Conservation (phyloP, 2,329 filamentous ascomycete species). For the Aspergillus texensis region DNA sequence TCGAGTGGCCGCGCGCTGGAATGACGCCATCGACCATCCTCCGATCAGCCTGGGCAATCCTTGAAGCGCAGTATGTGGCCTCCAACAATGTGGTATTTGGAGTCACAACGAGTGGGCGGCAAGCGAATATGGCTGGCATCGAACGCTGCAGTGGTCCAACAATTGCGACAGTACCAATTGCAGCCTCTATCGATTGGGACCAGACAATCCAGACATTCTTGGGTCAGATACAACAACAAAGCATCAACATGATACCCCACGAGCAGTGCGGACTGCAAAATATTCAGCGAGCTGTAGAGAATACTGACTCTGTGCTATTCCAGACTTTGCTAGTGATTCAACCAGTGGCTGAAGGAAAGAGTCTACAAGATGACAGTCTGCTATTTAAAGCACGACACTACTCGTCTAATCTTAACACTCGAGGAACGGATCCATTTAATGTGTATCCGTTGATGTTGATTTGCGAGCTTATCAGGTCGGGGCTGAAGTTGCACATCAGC, state of each 20-base stretch:
- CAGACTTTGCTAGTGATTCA: conserved; percentile 9
- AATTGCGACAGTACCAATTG: conserved; percentile 9
- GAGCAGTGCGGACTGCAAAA: conserved; percentile 7
- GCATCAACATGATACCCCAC: background rate
- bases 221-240: conserved; percentile 1
- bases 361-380: background rate
- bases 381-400: background rate
- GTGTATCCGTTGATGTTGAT: conserved; percentile 2
- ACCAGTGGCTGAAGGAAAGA: background rate
- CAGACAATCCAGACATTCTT: background rate
- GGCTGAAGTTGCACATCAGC: background rate
- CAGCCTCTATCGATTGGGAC: background rate
- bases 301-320: conserved; percentile 1
- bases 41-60: background rate
- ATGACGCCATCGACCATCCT: conserved; percentile 2
- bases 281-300: conserved; percentile 3
- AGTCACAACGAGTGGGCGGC: conserved; percentile 1
- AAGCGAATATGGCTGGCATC: background rate
- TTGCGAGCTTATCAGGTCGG: conserved; percentile 1
- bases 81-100: conserved; percentile 6
- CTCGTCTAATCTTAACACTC: background rate
- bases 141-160: conserved; percentile 1
- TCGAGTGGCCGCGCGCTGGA: background rate
- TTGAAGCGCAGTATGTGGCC: background rate
- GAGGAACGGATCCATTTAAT: background rate